Evolutionary conservation across 768 basidiomycete genomes (phyloP).

Genomic region (Auricularia sp.): DNA sequence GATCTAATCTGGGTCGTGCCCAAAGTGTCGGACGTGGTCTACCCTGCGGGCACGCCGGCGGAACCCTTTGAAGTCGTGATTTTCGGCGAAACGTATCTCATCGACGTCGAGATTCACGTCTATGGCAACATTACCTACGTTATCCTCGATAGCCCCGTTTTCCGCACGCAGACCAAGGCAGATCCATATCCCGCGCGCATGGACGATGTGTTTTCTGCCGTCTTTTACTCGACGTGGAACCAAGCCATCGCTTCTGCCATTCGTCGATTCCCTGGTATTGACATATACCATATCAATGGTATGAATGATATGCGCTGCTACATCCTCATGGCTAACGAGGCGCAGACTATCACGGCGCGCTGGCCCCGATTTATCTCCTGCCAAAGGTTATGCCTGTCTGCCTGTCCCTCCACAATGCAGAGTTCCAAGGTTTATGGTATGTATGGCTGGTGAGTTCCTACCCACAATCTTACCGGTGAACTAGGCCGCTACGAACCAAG

Average conservation of each 20-base stretch:
- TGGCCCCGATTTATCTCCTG: conserved; percentile 83
- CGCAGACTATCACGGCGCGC: conserved; percentile 80
- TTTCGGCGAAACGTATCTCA: conserved; percentile 90
- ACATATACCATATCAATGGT: conserved; percentile 83
- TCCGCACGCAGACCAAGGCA: conserved; percentile 91
- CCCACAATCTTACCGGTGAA: no score
- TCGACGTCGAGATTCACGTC: conserved; percentile 89
- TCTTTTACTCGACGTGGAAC: conserved; percentile 98
- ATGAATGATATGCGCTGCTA: background rate
- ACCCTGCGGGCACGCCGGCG: conserved; percentile 82
- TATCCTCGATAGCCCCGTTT: conserved; percentile 89
- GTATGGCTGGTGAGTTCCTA: background rate
- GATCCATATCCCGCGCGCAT: conserved; percentile 95
- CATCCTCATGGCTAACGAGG: background rate
- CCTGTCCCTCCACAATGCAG: conserved; percentile 90
- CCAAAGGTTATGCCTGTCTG: conserved; percentile 87
- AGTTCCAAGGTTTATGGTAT: conserved; percentile 90
- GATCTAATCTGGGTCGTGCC: conserved; percentile 90
- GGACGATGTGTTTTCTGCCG: conserved; percentile 93
- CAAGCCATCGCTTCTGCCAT: conserved; percentile 92
- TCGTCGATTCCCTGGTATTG: conserved; percentile 74
- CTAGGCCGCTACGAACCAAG: conserved; percentile 73
- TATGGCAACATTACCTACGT: conserved; percentile 94
- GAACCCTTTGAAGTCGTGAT: conserved; percentile 95
- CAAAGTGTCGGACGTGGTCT: conserved; percentile 91